Evolutionary conservation across 352 stramenopile genomes (phyloP), one percentile per base, ranked within the genome.

Genomic region (Phytophthora meadii): DNA sequence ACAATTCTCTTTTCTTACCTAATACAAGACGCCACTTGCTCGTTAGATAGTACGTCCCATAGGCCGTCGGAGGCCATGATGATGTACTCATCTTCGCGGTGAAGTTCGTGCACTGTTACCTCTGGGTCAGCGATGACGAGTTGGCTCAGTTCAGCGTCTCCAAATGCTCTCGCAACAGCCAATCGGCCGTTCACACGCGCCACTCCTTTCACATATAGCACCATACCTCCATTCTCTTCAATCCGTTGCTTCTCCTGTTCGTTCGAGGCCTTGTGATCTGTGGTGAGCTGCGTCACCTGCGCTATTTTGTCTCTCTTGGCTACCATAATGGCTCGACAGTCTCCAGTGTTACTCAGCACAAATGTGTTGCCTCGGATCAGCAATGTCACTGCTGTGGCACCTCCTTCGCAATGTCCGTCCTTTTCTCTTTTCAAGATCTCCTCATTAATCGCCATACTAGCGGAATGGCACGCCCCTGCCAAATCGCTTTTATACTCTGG

Each of bases 151-250:
- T 92, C 84, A 1, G 79, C 65, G 57, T 94, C 81, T 34, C 86
- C 86, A 58, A 94, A 93, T 1, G 86, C 84, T 36, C 86, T 71
- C 0, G 86, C 72, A 7, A 94, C 86, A 1, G 84, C 86, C 17
- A 94, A 58, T 0, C 69, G 76, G 1, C 86, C 86, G 55, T 93
- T 93, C 6, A 94, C 86, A 5, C 86, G 80, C 5, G 83, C 68
- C 10, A 94, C 75, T 22, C 85, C 85, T 49, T 89, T 87, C 24
- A 94, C 76, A 46, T 89, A 92, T 8, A 94, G 72, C 45, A 94
- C 74, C 54, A 94, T 75, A 2, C 85, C 85, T 5, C 86, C 86
- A 12, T 81, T 72, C 11, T 80, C 77, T 64, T 94, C 86, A 22
- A 94, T 82, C 10, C 86, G 77, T 45, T 81, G 48, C 53, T 87